Conservation (phyloP, 2,329 filamentous ascomycete genomes). For the Dothistroma septosporum region DNA sequence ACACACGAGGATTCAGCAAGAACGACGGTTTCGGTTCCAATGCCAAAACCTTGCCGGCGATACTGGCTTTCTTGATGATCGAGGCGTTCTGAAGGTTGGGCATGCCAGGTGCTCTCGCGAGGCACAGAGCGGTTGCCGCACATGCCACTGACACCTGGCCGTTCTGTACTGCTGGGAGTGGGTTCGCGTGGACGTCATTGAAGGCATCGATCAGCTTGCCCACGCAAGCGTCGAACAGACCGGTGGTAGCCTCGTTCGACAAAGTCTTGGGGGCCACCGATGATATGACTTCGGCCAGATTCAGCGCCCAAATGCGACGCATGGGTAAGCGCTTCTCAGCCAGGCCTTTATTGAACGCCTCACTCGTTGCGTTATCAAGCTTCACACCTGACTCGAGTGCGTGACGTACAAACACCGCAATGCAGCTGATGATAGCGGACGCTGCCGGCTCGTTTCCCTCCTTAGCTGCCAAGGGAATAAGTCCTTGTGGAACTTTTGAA, state of each 20-base stretch:
- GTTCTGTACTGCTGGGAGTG: slow-evolving; percentile 72
- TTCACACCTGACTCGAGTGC: slow-evolving; percentile 59
- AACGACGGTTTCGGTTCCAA: slow-evolving; percentile 81
- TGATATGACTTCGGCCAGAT: slow-evolving; percentile 67
- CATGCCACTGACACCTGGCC: slow-evolving; percentile 78
- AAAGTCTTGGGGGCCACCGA: slow-evolving; percentile 48
- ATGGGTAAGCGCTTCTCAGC: slow-evolving; percentile 77
- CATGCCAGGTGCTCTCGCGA: slow-evolving; percentile 52
- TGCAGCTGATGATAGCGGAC: slow-evolving; percentile 66
- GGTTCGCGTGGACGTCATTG: slow-evolving; percentile 73
- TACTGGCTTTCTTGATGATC: slow-evolving; percentile 58
- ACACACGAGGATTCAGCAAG: slow-evolving; percentile 77
- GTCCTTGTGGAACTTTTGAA: slow-evolving; percentile 60
- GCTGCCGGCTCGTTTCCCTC: slow-evolving; percentile 86
- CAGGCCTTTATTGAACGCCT: slow-evolving; percentile 74
- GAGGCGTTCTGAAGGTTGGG: slow-evolving; percentile 52
- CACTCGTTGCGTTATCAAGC: slow-evolving; percentile 62
- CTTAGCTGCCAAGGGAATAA: slow-evolving; percentile 68
- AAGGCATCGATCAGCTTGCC: slow-evolving; percentile 65
- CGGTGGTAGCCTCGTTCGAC: slow-evolving; percentile 44
- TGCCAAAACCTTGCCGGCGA: slow-evolving; percentile 62
- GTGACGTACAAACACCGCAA: slow-evolving; percentile 62
- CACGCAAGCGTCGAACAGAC: slow-evolving; percentile 49
- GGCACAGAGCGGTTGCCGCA: slow-evolving; percentile 62
- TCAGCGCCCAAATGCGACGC: slow-evolving; percentile 75